Evolutionary conservation across 1,284 basidiomycete species (phyloP).

Genomic region (Papiliotrema terrestris): DNA sequence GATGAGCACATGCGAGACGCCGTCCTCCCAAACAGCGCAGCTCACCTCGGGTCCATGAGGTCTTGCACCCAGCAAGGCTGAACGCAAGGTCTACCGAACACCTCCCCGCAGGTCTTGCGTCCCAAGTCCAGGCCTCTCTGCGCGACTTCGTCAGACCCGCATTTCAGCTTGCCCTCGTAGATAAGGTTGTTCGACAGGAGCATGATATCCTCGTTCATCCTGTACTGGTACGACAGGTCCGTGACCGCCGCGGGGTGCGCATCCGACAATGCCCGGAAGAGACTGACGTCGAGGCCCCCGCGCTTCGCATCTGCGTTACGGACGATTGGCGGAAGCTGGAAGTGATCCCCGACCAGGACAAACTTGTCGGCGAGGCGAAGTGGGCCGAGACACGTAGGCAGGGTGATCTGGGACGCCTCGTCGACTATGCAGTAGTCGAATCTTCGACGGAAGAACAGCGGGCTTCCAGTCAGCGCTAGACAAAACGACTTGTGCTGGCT

Average conservation of each 20-base stretch:
- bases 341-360: slow-evolving; percentile 93
- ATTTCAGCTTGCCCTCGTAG: slow-evolving; percentile 72
- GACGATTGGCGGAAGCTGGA: slow-evolving; percentile 91
- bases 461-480: slow-evolving; percentile 53
- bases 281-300: slow-evolving; percentile 81
- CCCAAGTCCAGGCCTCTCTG: slow-evolving; percentile 60
- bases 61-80: slow-evolving; percentile 66
- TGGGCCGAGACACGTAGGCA: slow-evolving; percentile 92
- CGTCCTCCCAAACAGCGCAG: background rate
- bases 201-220: slow-evolving; percentile 99
- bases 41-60: slow-evolving; percentile 64
- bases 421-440: slow-evolving; percentile 99
- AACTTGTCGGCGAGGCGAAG: slow-evolving; percentile 85
- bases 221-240: slow-evolving; percentile 81
- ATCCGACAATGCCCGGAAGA: slow-evolving; percentile 84
- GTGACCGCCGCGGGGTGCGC: slow-evolving; percentile 79
- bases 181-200: slow-evolving; percentile 83
- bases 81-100: slow-evolving; percentile 8
- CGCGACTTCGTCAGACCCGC: slow-evolving; percentile 71
- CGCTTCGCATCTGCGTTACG: slow-evolving; percentile 72
- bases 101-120: slow-evolving; percentile 43
- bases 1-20: slow-evolving; percentile 7
- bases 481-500: background rate
- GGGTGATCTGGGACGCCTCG: slow-evolving; percentile 94
- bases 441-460: slow-evolving; percentile 73